Evolutionary conservation across 2,329 filamentous ascomycete species (phyloP).

Genomic region (Arthrobotrys entomopaga): DNA sequence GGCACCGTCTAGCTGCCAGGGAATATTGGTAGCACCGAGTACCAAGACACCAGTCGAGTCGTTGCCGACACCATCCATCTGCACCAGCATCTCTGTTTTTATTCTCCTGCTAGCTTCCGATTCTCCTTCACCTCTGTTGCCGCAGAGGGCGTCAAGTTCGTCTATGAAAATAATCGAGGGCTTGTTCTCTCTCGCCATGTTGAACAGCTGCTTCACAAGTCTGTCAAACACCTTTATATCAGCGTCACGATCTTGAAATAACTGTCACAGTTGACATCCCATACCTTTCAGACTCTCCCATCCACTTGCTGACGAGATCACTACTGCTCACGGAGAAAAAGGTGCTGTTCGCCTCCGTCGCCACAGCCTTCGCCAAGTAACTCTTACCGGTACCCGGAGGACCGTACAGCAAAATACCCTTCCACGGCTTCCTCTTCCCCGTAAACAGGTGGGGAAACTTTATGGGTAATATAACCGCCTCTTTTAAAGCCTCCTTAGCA

Average conservation of each 20-base stretch:
- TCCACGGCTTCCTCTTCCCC: constrained; percentile 97
- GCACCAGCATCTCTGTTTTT: constrained; percentile 97
- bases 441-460: constrained; percentile 97
- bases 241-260: background rate
- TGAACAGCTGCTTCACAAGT: constrained; percentile 94
- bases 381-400: constrained; percentile 97
- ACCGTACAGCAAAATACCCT: constrained; percentile 94
- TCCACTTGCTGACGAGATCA: constrained; percentile 98
- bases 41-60: constrained; percentile 94
- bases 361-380: constrained; percentile 96
- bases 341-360: constrained; percentile 97
- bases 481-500: constrained; percentile 96
- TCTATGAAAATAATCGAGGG: constrained; percentile 99
- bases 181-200: constrained; percentile 97
- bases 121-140: constrained; percentile 91
- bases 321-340: constrained; percentile 99
- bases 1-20: constrained; percentile 96
- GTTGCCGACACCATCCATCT: constrained; percentile 98
- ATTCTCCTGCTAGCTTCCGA: constrained; percentile 96
- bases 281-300: constrained; percentile 98
- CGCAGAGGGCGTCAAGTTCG: constrained; percentile 95
- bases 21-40: constrained; percentile 95
- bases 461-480: constrained; percentile 96
- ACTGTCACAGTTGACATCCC: constrained; percentile 57
- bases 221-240: constrained; percentile 63